Evolutionary conservation across 2,329 filamentous ascomycete species (phyloP).

Genomic region (Exophiala lecanii-corni): DNA sequence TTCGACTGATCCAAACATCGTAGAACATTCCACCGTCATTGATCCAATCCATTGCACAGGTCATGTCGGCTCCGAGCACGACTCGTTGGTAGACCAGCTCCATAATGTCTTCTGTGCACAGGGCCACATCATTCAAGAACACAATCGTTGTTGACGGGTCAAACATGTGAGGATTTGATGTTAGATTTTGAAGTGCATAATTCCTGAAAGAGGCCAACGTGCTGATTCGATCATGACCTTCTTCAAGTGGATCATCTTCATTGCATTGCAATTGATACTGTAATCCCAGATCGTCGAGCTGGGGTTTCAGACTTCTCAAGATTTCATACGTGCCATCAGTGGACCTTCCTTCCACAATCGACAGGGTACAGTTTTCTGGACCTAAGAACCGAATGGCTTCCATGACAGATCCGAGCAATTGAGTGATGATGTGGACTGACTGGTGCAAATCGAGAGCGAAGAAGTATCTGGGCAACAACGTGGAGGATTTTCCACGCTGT

Average conservation of each 20-base stretch:
- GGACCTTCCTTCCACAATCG: conserved; percentile 54
- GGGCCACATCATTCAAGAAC: conserved; percentile 53
- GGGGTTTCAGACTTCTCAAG: conserved; percentile 38
- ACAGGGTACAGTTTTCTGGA: conserved; percentile 48
- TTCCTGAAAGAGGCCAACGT: conserved; percentile 51
- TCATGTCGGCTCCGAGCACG: conserved; percentile 49
- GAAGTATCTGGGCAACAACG: conserved; percentile 36
- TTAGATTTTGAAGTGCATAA: conserved; percentile 47
- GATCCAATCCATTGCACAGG: conserved; percentile 57
- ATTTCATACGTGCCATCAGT: conserved; percentile 52
- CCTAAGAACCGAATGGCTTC: conserved; percentile 49
- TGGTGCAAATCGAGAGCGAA: conserved; percentile 53
- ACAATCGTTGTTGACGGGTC: conserved; percentile 42
- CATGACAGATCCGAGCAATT: conserved; percentile 50
- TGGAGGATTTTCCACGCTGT: not conserved
- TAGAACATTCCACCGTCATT: conserved; percentile 50
- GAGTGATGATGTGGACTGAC: conserved; percentile 43
- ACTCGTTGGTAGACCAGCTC: conserved; percentile 50
- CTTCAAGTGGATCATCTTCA: conserved; percentile 39
- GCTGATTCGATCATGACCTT: conserved; percentile 41
- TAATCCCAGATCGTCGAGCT: conserved; percentile 34
- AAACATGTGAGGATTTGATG: conserved; percentile 26
- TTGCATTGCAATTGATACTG: conserved; percentile 32
- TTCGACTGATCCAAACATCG: conserved; percentile 54
- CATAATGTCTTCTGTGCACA: conserved; percentile 53